phyloP scores from a whole-genome alignment of 768 basidiomycete species.

The Termitomyces sp. region DNA sequence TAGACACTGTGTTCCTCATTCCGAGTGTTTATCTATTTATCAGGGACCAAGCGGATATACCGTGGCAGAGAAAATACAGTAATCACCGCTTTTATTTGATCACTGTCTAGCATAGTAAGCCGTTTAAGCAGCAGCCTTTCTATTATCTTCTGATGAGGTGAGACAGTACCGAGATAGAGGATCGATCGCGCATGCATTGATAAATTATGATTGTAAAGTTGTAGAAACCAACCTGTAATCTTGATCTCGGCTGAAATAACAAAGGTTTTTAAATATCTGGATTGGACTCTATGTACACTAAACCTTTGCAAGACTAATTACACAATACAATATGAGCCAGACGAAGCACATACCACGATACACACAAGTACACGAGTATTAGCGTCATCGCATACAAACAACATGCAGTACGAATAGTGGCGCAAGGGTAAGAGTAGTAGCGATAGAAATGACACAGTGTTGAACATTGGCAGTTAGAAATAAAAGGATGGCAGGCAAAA shows the following conservation, averaged over 20 bases:
- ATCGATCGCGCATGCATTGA: no score
- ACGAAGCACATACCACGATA: slow-evolving; percentile 4
- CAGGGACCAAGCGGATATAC: neutral
- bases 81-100: neutral
- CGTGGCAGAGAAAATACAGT: neutral
- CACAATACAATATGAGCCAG: neutral
- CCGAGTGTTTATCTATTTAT: neutral
- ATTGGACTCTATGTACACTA: slow-evolving; percentile 5
- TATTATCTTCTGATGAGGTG: no score
- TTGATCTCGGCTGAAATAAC: no score
- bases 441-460: neutral
- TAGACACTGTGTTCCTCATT: neutral
- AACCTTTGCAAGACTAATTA: neutral
- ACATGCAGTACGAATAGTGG: neutral
- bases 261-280: neutral
- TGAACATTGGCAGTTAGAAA: neutral
- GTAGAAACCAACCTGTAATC: no score
- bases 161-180: no score
- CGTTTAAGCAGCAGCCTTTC: neutral
- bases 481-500: neutral
- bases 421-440: neutral
- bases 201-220: no score
- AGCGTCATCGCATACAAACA: neutral
- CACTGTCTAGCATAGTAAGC: neutral
- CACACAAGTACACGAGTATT: neutral